phyloP scores from a whole-genome alignment of 805 yeast species.

The Wickerhamomyces hampshirensis region DNA sequence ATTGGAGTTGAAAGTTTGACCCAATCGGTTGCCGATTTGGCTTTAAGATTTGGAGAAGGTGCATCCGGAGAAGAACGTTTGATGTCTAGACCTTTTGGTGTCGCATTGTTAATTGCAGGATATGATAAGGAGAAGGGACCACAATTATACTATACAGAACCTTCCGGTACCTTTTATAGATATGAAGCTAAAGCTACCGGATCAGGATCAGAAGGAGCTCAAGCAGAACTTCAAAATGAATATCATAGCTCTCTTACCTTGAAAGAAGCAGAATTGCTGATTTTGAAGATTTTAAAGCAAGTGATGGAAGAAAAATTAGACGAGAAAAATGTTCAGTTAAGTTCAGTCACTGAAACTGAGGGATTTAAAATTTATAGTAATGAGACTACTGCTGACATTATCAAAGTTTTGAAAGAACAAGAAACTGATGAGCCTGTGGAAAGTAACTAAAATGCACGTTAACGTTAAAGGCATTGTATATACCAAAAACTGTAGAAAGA shows the following conservation, averaged over 20 bases:
- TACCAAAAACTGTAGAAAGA: too few species aligned
- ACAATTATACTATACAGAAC: slow-evolving; percentile 97
- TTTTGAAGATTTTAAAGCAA: slow-evolving; percentile 86
- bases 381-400: slow-evolving; percentile 76
- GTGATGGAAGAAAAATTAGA: slow-evolving; percentile 99
- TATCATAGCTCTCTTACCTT: slow-evolving; percentile 89
- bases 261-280: slow-evolving; percentile 87
- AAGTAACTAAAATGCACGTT: neutral
- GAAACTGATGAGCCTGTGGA: slow-evolving; percentile 40
- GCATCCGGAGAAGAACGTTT: slow-evolving; percentile 89
- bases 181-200: slow-evolving; percentile 99
- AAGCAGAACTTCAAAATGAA: slow-evolving; percentile 93
- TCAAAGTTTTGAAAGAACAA: slow-evolving; percentile 69
- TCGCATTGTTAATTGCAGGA: slow-evolving; percentile 93
- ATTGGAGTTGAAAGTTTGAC: slow-evolving; percentile 91
- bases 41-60: slow-evolving; percentile 95
- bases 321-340: slow-evolving; percentile 90
- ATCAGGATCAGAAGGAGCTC: slow-evolving; percentile 98
- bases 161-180: slow-evolving; percentile 95
- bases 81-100: slow-evolving; percentile 98
- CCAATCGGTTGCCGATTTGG: slow-evolving; percentile 95
- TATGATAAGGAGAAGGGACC: slow-evolving; percentile 91
- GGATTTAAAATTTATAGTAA: slow-evolving; percentile 87
- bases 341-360: slow-evolving; percentile 79
- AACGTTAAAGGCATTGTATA: too few species aligned